Conservation (phyloP, 192 early-diverging fungal species). For the Backusella mclennaniae region DNA sequence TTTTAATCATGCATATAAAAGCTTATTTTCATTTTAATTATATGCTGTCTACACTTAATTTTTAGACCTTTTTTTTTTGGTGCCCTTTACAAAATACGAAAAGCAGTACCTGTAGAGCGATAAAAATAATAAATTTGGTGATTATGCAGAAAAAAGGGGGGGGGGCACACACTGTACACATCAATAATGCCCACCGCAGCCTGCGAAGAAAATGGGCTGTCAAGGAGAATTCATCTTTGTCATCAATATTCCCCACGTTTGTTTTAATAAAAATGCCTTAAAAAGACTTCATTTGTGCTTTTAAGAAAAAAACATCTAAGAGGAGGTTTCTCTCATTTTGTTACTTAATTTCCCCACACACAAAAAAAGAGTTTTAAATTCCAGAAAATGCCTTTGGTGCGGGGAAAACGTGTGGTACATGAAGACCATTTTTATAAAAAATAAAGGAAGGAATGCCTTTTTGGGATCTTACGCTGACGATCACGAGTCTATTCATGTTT, state of each 20-base stretch:
- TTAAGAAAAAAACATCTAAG: neutral
- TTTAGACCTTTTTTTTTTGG: neutral
- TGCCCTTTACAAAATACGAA: neutral
- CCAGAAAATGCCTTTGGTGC: neutral
- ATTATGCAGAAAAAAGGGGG: neutral
- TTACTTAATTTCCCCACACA: slow-evolving; percentile 1
- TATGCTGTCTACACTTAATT: neutral
- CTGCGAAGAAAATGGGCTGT: neutral
- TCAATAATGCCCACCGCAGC: neutral
- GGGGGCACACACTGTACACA: neutral
- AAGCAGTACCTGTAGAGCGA: neutral
- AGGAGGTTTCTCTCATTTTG: neutral
- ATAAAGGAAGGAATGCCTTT: neutral
- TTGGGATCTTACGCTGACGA: neutral
- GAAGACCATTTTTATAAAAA: neutral
- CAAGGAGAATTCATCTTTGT: neutral
- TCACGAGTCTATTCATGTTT: neutral
- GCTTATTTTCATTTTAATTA: neutral
- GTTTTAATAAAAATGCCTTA: neutral
- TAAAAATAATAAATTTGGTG: neutral
- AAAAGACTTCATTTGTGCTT: neutral
- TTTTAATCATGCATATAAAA: neutral
- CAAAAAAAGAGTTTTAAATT: neutral
- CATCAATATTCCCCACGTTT: slow-evolving; percentile 5
- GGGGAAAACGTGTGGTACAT: neutral